These are phyloP conservation scores for Deinandra increscens DNA, from an alignment of 129 eudicot genomes.

Conservation along the genomic window DNA sequence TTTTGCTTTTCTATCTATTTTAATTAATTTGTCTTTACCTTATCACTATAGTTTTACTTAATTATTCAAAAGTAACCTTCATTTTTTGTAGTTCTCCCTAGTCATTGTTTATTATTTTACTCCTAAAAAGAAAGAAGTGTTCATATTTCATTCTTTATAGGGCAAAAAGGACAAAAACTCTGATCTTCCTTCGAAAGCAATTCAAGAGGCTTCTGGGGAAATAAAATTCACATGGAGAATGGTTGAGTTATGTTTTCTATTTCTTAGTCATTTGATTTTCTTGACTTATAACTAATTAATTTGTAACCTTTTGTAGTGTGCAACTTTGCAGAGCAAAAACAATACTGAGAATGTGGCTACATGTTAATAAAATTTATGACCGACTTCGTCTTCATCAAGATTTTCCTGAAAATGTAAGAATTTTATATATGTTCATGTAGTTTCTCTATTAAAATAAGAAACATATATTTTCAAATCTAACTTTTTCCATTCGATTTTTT, in stretches of 20 bases:
- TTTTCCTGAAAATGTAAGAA: too few relatives aligned
- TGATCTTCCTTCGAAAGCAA: not conserved
- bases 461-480: too few relatives aligned
- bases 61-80: not conserved
- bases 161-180: not conserved
- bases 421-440: too few relatives aligned
- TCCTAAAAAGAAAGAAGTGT: not conserved
- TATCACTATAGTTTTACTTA: not conserved
- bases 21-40: not conserved
- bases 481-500: too few relatives aligned
- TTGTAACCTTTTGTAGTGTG: not conserved
- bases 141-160: not conserved
- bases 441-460: too few relatives aligned
- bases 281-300: too few relatives aligned
- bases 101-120: not conserved
- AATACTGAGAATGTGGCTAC: too few relatives aligned
- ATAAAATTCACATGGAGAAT: not conserved
- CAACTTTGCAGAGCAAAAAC: too few relatives aligned
- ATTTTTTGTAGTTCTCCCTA: not conserved
- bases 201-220: not conserved
- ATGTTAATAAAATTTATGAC: too few relatives aligned
- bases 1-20: not conserved
- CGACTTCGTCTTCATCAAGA: too few relatives aligned
- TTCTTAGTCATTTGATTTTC: not conserved
- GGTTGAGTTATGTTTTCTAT: not conserved